Base-by-base conservation (phyloP, 2,329 filamentous ascomycete species). In the Aspergillus luchuensis region DNA sequence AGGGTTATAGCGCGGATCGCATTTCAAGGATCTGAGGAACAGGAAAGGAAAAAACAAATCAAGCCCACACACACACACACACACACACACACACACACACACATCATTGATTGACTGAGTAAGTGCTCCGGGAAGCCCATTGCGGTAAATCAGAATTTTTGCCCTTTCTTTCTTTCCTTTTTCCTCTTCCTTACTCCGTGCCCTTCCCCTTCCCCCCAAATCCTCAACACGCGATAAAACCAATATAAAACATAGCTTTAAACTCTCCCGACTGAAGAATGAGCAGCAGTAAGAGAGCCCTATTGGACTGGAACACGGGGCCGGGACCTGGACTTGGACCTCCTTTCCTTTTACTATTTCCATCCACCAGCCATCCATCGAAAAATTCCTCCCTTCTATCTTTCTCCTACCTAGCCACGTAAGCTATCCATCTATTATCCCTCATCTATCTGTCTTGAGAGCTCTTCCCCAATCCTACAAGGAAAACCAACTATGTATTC, bases 1-100 rank as follows among this genome's bases (percentile, higher is more conserved):
- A 66, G 64, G 64, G 61, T 63, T 58, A 58, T 30, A 30, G 28
- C 53, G 59, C 56, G 54, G 62, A 63, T 65, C 63, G 60, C 58
- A 60, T 57, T 36, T 51, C 43, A 49, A 56, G 57, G 60, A 53
- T 54, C 56, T 45, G 47, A 41, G 51, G 51, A 53, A 50, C 47
- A 56, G 50, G 25, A 33, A 25, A 19, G 11, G 33, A 6, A 36
- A 36, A 36, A 36, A 36, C 33, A 36, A 36, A 36, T 36, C 11
- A 15, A 13, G 33, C 11, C 33, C 10, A 36, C 33, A 4, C 33
- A 15, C 33, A 33, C 2, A 33, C 30, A 33, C 30, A 33, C 10
- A 11, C 2, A 33, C 30, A 33, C 30, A 33, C 10, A 36, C 33
- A 4, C 33, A 15, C 33, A 33, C 2, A 33, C 30, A 33, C 30